Evolutionary conservation across 2,329 filamentous ascomycete species (phyloP), one percentile per base, ranked within the genome.

Genomic region (Hypoxylon sp.): DNA sequence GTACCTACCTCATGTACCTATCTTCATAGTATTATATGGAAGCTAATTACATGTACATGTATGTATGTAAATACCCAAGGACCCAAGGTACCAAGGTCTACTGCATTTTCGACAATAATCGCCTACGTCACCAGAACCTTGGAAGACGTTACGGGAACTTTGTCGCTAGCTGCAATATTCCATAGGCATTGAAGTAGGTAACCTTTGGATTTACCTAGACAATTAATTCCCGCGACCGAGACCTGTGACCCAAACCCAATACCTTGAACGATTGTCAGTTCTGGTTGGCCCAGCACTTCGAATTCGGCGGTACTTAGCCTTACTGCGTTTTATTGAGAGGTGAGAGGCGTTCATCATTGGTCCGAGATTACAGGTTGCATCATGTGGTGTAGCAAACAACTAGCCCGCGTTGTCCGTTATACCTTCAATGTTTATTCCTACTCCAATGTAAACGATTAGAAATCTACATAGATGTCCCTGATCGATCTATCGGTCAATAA

Each of bases 331-430:
- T 39, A 17, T 64, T 70, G 58, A 54, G 46, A 68, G 65, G 52
- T 52, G 63, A 52, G 64, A 61, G 52, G 24, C 52, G 44, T 46
- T 63, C 51, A 51, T 33, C 29, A 71, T 71, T 71, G 69, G 69
- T 29, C 31, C 42, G 39, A 50, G 31, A 53, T 33, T 50, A 54
- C 60, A 71, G 63, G 46, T 47, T 56, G 57, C 66, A 39, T 64
- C 47, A 70, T 73, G 72, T 65, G 6, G 69, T 71, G 73, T 73
- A 73, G 69, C 71, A 72, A 73, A 71, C 67, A 70, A 53, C 31
- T 37, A 22, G 48, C 37, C 66, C 54, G 22, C 47, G 13, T 29
- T 44, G 29, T 63, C 19, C 14, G 57, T 65, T 42, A 62, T 62
- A 42, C 42, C 33, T 22, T 22, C 3, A 22, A 22, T 22, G 19